Base-by-base conservation (phyloP, 805 yeast species). In the Sugiyamaella mastotermitis region DNA sequence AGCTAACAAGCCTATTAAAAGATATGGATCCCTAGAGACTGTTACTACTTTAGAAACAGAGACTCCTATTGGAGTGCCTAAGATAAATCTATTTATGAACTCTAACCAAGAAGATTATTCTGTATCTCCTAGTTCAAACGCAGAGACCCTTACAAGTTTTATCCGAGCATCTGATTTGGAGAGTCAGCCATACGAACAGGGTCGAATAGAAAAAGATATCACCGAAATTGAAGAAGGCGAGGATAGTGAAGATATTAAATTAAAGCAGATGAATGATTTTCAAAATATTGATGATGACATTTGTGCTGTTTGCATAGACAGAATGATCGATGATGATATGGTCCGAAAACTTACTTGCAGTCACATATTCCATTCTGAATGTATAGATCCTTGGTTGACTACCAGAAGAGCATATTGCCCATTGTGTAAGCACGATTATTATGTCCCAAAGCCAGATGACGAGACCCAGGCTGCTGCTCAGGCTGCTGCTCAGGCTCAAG, bases 371-470 rank as follows among this genome's bases (percentile, higher is more conserved):
- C 95, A 84, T 53, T 68, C 78, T 16, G 79, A 71, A 13, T 84
- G 95, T 59, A 69, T 85, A 37, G 86, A 80, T 46, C 88, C 88
- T 1, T 84, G 94, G 94, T 63, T 84, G 33, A 78, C 76, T 2
- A 72, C 74, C 46, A 65, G 90, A 48, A 70, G 81, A 33, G 88
- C 87, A 1, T 79, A 84, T 50, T 84, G 95, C 55, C 94, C 95
- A 6, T 76, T 80, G 66, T 84, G 95, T 60, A 82, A 83, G 52
- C 62, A 80, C 22, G 86, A 78, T 54, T 79, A 78, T 54, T 74
- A 68, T 17, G 37, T 24, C n/a, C 30, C 36, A 5, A 32, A 26
- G 28, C 37, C 41, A 10, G 33, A 23, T 28, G 41, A 32, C 14
- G 41, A 38, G 33, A n/a, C n/a, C n/a, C n/a, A n/a, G n/a, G n/a